Evolutionary conservation across 352 stramenopile species (phyloP), one percentile per base, ranked within the genome.

Genomic region (Phytophthora podocarpi): DNA sequence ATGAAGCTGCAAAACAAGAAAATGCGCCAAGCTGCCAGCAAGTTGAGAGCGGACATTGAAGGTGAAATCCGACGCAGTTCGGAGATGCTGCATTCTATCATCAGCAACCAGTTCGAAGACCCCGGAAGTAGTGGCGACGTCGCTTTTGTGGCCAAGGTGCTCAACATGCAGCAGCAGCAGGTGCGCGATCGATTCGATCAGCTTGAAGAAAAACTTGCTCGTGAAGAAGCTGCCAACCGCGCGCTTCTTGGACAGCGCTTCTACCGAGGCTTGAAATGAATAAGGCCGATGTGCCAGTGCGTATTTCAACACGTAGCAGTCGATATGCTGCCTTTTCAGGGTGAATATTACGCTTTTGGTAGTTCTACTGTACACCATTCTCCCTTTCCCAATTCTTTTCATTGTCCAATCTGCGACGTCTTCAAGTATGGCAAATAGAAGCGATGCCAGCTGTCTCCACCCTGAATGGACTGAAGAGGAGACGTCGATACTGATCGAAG

Each of bases 1-100:
- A 68, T 68, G 58, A 26, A 68, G 32, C 36, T 68, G 21, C 58
- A 68, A n/a, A 57, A 56, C 21, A 68, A 43, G 27, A 62, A 55
- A 31, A 51, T 58, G 13, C 58, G 35, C 21, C 51, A 43, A 28
- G 46, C 58, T 5, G 34, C 48, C 11, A 24, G 15, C 20, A 60
- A 61, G 34, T 20, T 72, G 18, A 32, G 64, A 36, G 50, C 50
- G 2, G 40, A 50, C 7, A 26, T 72, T 24, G 64, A 68, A 20
- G 34, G 27, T 7, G 51, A 68, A 42, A 35, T 68, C 7, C 37
- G 50, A 34, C 64, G 50, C 37, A 61, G 41, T 28, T 52, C 58
- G 1, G 51, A 72, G 21, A 64, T 64, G 51, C 28, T 72, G 45
- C 20, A 27, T 11, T 68, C 58, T 5, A 60, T 72, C 32, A 48